Base-by-base conservation (phyloP, 768 basidiomycete species). In the Neoboletus subvelutipes region DNA sequence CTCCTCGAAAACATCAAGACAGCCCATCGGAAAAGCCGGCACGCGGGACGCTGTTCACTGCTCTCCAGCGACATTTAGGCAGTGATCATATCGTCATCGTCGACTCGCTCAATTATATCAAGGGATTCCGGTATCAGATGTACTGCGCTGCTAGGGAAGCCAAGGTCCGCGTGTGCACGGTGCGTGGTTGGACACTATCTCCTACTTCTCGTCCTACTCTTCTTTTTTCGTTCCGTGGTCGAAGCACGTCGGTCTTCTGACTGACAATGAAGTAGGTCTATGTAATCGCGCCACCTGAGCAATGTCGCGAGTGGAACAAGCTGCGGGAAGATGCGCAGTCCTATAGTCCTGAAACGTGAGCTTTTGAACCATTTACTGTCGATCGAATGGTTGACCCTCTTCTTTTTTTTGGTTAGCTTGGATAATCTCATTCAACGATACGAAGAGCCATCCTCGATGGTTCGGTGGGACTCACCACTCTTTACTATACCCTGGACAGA, bases 391-490 rank as follows among this genome's bases (percentile, higher is more conserved):
- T 28, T 53, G 47, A 55, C 20, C 10, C 6, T 1, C 4, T 28
- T 0, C 1, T 5, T 39, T 31, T 2, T 5, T 13, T 10, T 28
- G 29, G 10, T 17, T n/a, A 60, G 57, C 9, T 37, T 55, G 54
- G 54, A 65, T 18, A 63, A 58, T 69, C 82, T 99, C 4, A 72
- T 98, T 36, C 78, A 87, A 66, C 81, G 96, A 50, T 98, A 86
- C 64, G 97, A 99, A 75, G 97, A 98, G 65, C 97, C 97, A 0
- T 94, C 92, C 0, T 95, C 94, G 5, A 95, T 95, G 89, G 95
- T 92, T n/a, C 85, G 96, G 48, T 99, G 96, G 96, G 96, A 99
- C 71, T 91, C 96, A 0, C 96, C 97, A 0, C 80, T 98, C 41
- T 91, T 97, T 70, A 93, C 91, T 2, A 75, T 97, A 1, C 74